Percentiles rank a stretch among this genome's conserved stretches.
Evolutionary conservation across 306 rosid genomes (phyloP).

Genomic region (Castanea crenata): DNA sequence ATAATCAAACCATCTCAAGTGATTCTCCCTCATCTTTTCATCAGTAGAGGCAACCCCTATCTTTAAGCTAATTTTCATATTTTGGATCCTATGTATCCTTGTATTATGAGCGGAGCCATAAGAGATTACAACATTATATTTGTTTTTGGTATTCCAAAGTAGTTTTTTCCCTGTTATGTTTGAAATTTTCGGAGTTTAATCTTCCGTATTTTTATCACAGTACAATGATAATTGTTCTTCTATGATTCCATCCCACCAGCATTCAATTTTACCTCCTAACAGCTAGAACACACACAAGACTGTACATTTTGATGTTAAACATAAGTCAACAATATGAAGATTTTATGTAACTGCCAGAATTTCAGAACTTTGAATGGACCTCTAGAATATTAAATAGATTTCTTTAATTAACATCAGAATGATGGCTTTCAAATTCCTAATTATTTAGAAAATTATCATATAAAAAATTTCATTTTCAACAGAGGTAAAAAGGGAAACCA

Average conservation of each 20-base stretch:
- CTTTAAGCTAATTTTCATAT: too few relatives aligned
- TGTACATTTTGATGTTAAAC: neutral
- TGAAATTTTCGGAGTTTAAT: neutral
- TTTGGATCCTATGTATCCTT: too few relatives aligned
- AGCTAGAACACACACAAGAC: neutral
- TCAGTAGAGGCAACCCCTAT: too few relatives aligned
- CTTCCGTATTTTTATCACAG: neutral
- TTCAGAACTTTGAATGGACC: too few relatives aligned
- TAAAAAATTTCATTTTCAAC: neutral
- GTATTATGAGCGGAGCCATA: neutral
- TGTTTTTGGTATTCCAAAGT: neutral
- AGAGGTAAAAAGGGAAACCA: neutral
- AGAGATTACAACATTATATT: slow-evolving; percentile 9
- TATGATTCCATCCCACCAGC: neutral
- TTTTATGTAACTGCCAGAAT: neutral
- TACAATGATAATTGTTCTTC: neutral
- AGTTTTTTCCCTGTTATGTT: neutral
- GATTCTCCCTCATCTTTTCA: too few relatives aligned
- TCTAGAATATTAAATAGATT: too few relatives aligned
- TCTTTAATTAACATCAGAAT: too few relatives aligned
- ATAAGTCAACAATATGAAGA: neutral
- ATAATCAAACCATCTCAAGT: too few relatives aligned
- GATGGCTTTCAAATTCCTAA: too few relatives aligned
- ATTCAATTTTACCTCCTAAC: neutral
- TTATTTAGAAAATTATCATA: neutral